Conservation (phyloP, 805 yeast genomes). For the Teunomyces kruisii region DNA sequence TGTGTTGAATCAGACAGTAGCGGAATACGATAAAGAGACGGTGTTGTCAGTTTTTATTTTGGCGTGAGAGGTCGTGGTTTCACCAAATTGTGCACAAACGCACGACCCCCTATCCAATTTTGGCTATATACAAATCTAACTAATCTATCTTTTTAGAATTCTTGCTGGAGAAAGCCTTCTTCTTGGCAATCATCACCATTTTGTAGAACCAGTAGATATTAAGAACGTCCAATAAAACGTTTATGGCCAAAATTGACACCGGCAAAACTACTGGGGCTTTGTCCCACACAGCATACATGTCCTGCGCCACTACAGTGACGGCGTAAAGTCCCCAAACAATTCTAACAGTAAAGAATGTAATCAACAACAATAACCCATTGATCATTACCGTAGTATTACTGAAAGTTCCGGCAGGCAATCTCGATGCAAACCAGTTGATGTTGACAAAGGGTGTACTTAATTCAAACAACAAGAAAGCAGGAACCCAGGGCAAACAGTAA, state of each 20-base stretch:
- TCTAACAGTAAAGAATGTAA: constrained; percentile 73
- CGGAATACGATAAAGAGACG: not conserved
- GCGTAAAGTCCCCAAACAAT: constrained; percentile 87
- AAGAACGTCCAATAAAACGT: constrained; percentile 61
- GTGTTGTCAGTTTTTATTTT: constrained; percentile 3
- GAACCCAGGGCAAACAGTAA: constrained; percentile 76
- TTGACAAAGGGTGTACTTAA: constrained; percentile 94
- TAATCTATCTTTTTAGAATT: constrained; percentile 2
- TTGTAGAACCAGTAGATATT: constrained; percentile 86
- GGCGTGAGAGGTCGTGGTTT: constrained; percentile 2
- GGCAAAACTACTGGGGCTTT: constrained; percentile 50
- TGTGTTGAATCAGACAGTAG: constrained; percentile 1
- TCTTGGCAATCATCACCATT: constrained; percentile 75
- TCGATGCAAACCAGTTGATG: constrained; percentile 84
- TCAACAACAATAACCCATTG: constrained; percentile 72
- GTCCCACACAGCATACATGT: constrained; percentile 46
- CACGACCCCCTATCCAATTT: not conserved
- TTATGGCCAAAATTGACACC: constrained; percentile 50
- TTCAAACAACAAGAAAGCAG: constrained; percentile 82
- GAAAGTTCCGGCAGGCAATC: constrained; percentile 67
- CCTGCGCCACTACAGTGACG: constrained; percentile 49
- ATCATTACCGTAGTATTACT: constrained; percentile 52
- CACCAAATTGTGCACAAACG: not conserved
- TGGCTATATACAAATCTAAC: not conserved
- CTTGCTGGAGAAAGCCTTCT: constrained; percentile 32